These are phyloP conservation scores for Microbotryum intermedium DNA, from an alignment of 1,284 basidiomycete species.

Conservation along the genomic window DNA sequence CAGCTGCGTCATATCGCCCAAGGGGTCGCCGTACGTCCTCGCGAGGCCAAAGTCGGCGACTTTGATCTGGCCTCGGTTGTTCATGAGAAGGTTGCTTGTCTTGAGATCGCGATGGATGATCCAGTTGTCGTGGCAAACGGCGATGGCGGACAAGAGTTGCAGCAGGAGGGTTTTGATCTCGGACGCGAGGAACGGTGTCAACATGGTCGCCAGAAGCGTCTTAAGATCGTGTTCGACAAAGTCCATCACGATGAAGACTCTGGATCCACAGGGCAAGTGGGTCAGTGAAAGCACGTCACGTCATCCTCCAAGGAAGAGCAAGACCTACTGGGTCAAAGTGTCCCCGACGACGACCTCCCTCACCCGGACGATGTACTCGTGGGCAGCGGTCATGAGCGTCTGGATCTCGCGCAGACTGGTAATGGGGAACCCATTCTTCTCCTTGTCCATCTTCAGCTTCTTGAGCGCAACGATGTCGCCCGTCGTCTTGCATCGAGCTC, in stretches of 20 bases:
- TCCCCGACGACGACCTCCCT: conserved; percentile 98
- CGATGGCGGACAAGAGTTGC: conserved; percentile 87
- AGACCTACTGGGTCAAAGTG: conserved; percentile 89
- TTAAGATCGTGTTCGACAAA: conserved; percentile 99
- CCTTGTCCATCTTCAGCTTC: conserved; percentile 95
- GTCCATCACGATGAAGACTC: conserved; percentile 34
- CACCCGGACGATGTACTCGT: conserved; percentile 91
- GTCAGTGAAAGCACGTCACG: background rate
- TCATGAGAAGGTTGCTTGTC: conserved; percentile 96
- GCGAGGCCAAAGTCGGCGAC: conserved; percentile 98
- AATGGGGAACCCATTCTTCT: conserved; percentile 97
- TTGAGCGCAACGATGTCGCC: conserved; percentile 87
- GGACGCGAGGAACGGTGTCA: conserved; percentile 86
- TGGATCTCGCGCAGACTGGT: conserved; percentile 92
- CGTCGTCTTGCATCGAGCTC: conserved; percentile 84
- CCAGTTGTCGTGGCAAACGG: conserved; percentile 90
- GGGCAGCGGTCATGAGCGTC: conserved; percentile 65
- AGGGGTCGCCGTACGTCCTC: conserved; percentile 86
- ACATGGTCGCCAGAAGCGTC: conserved; percentile 85
- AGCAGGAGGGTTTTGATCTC: conserved; percentile 96
- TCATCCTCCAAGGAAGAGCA: background rate
- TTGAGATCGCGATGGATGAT: conserved; percentile 96
- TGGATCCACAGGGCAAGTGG: background rate
- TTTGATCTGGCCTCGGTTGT: conserved; percentile 95
- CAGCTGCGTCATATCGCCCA: conserved; percentile 90